Evolutionary conservation across 768 basidiomycete genomes (phyloP).

Genomic region (Calocybe cyanea): DNA sequence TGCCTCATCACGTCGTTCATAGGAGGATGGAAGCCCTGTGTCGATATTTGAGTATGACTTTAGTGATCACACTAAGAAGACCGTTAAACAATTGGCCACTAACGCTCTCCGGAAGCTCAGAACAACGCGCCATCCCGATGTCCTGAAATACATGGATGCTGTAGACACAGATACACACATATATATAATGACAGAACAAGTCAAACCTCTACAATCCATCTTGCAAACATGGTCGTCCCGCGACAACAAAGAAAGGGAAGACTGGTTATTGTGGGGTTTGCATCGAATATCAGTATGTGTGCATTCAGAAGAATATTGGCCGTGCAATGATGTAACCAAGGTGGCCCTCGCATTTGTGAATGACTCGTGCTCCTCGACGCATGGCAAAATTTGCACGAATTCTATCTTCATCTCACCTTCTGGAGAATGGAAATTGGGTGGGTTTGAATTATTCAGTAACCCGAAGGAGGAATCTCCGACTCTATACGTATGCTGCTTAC

Average conservation of each 20-base stretch:
- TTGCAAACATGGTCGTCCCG: slow-evolving; percentile 63
- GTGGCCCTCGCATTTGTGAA: slow-evolving; percentile 91
- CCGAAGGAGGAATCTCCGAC: slow-evolving; percentile 75
- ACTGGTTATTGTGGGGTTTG: slow-evolving; percentile 93
- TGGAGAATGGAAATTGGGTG: slow-evolving; percentile 96
- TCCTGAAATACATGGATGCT: slow-evolving; percentile 92
- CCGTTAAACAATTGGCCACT: slow-evolving; percentile 70
- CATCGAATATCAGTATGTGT: slow-evolving; percentile 79
- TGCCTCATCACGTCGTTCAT: slow-evolving; percentile 14
- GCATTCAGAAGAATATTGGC: not conserved
- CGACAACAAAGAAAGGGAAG: slow-evolving; percentile 63
- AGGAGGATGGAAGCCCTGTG: slow-evolving; percentile 86
- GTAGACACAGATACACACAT: slow-evolving; percentile 85
- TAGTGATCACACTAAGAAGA: slow-evolving; percentile 52
- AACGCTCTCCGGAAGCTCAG: slow-evolving; percentile 90
- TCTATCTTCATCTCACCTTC: slow-evolving; percentile 89
- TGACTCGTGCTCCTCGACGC: slow-evolving; percentile 74
- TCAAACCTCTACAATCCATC: slow-evolving; percentile 65
- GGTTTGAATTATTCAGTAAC: slow-evolving; percentile 87
- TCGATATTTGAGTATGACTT: slow-evolving; percentile 94
- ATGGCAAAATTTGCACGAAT: slow-evolving; percentile 71
- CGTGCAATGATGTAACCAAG: slow-evolving; percentile 32
- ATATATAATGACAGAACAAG: slow-evolving; percentile 93
- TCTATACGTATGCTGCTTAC: slow-evolving; percentile 63
- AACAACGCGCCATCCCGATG: slow-evolving; percentile 91